Conservation (phyloP, 768 basidiomycete species). For the Boletus rubescentipes region DNA sequence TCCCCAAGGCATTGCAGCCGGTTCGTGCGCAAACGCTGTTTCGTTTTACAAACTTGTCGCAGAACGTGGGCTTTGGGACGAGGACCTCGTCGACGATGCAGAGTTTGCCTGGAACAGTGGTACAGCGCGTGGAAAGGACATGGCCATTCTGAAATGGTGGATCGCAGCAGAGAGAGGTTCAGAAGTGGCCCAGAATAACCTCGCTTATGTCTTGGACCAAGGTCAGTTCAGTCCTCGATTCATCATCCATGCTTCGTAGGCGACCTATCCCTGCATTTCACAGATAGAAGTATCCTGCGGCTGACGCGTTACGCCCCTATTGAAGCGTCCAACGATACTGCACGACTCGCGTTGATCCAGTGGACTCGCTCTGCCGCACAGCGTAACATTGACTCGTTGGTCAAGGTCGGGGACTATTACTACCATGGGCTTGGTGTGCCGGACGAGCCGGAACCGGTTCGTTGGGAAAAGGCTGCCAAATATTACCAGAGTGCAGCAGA, state of each 20-base stretch:
- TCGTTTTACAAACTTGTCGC: conserved; percentile 92
- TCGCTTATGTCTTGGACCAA: conserved; percentile 91
- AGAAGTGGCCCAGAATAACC: conserved; percentile 92
- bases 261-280: neutral
- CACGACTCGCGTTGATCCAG: conserved; percentile 80
- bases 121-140: conserved; percentile 69
- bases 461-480: conserved; percentile 87
- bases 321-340: conserved; percentile 80
- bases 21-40: conserved; percentile 86
- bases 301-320: conserved; percentile 66
- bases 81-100: conserved; percentile 79
- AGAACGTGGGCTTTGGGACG: conserved; percentile 87
- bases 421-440: conserved; percentile 85
- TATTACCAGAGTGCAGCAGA: conserved; percentile 96
- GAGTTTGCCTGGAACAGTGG: conserved; percentile 71
- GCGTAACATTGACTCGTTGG: conserved; percentile 92
- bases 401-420: conserved; percentile 98
- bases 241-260: conserved; percentile 33
- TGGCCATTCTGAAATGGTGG: conserved; percentile 93
- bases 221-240: conserved; percentile 47
- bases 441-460: conserved; percentile 58
- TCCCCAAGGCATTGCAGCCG: conserved; percentile 51
- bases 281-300: conserved; percentile 71
- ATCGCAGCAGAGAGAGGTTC: conserved; percentile 90
- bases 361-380: conserved; percentile 96